These are phyloP conservation scores for Yamadazyma kitorensis DNA, from an alignment of 805 yeast species.

Conservation along the genomic window DNA sequence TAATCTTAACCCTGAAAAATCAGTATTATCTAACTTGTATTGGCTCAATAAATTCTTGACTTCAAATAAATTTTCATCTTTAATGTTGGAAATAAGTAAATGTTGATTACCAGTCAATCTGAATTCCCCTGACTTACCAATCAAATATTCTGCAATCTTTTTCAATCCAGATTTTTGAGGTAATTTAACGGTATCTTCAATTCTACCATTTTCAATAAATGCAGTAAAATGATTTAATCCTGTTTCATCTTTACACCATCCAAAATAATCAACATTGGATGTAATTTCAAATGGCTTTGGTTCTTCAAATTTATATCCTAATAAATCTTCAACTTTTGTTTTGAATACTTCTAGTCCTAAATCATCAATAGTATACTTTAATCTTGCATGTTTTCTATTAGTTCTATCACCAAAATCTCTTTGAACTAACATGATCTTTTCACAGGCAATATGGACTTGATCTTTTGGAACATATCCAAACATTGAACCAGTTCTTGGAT, in stretches of 20 bases:
- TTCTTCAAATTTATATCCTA: constrained; percentile 72
- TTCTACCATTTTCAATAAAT: constrained; percentile 94
- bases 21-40: constrained; percentile 80
- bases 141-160: constrained; percentile 71
- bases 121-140: constrained; percentile 71
- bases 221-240: constrained; percentile 89
- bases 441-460: constrained; percentile 75
- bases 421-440: constrained; percentile 89
- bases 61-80: constrained; percentile 60
- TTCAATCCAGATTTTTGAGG: constrained; percentile 87
- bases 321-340: constrained; percentile 73
- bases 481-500: constrained; percentile 89
- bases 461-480: constrained; percentile 74
- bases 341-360: constrained; percentile 85
- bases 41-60: constrained; percentile 64
- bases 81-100: constrained; percentile 68
- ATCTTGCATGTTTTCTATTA: constrained; percentile 96
- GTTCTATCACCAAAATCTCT: constrained; percentile 93
- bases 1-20: constrained; percentile 78
- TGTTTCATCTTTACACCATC: constrained; percentile 86
- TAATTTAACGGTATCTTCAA: constrained; percentile 85
- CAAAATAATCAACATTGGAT: constrained; percentile 87
- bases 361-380: constrained; percentile 94
- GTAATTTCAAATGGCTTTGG: constrained; percentile 73
- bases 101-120: constrained; percentile 97